phyloP scores from a whole-genome alignment of 2,329 filamentous ascomycete species.

The Fusarium tuaranense region DNA sequence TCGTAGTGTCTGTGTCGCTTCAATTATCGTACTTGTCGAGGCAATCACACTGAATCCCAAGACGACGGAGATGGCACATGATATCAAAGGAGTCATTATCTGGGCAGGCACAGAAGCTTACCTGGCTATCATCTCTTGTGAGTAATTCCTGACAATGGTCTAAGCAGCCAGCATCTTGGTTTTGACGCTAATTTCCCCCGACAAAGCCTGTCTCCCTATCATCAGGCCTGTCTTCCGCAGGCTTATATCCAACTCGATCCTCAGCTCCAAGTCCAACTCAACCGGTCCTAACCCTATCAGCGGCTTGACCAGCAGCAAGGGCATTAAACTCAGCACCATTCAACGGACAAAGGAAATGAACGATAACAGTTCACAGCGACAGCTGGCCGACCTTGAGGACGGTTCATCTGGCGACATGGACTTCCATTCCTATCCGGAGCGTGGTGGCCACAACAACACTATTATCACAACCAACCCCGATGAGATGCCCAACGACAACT shows the following conservation, averaged over 20 bases:
- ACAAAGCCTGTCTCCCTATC: conserved; percentile 29
- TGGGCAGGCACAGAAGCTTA: conserved; percentile 29
- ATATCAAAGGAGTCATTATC: conserved; percentile 30
- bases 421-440: conserved; percentile 19
- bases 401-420: conserved; percentile 28
- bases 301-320: conserved; percentile 27
- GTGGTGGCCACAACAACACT: conserved; percentile 15
- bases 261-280: conserved; percentile 26
- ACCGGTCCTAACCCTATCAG: conserved; percentile 24
- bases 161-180: neutral
- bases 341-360: conserved; percentile 24
- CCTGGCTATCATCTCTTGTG: conserved; percentile 32
- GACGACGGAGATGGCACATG: conserved; percentile 27
- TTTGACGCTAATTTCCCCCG: neutral
- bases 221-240: conserved; percentile 26
- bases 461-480: conserved; percentile 11
- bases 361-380: conserved; percentile 30
- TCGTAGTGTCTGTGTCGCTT: conserved; percentile 21
- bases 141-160: neutral
- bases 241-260: conserved; percentile 15
- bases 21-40: conserved; percentile 26
- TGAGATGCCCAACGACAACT: conserved; percentile 1
- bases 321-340: conserved; percentile 27
- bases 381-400: conserved; percentile 27
- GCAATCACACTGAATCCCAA: conserved; percentile 23